Conservation (phyloP, 192 early-diverging fungal species). For the Coemansia sp. region DNA sequence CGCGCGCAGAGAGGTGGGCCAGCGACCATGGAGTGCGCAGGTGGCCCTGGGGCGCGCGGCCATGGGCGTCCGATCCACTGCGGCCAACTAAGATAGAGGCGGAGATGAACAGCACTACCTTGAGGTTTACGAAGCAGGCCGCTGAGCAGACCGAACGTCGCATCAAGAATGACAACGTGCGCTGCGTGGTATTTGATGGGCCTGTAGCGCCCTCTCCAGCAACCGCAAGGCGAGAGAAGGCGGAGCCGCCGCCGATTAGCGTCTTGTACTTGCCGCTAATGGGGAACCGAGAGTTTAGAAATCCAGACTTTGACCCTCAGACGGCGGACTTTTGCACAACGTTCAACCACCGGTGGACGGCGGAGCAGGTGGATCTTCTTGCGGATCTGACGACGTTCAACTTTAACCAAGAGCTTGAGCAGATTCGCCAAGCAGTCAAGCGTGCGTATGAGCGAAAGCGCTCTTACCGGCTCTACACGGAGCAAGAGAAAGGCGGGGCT, state of each 20-base stretch:
- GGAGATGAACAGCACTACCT: conserved; percentile 16
- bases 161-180: conserved; percentile 30
- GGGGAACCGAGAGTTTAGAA: conserved; percentile 56
- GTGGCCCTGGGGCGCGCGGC: conserved; percentile 60
- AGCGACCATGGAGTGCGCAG: conserved; percentile 60
- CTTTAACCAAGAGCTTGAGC: conserved; percentile 56
- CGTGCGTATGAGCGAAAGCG: conserved; percentile 55
- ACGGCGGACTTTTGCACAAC: conserved; percentile 65
- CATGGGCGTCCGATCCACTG: conserved; percentile 50
- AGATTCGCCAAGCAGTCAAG: conserved; percentile 49
- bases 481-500: background rate
- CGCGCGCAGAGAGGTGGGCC: conserved; percentile 62
- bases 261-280: conserved; percentile 69
- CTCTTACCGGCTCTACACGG: conserved; percentile 28
- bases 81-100: conserved; percentile 35
- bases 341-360: conserved; percentile 67
- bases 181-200: conserved; percentile 56
- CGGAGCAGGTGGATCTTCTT: conserved; percentile 63
- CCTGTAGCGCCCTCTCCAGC: conserved; percentile 32
- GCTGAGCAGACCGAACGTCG: conserved; percentile 14
- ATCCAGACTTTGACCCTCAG: conserved; percentile 63
- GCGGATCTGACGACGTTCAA: conserved; percentile 60
- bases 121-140: conserved; percentile 29
- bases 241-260: conserved; percentile 18
- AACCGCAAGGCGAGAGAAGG: background rate